These are phyloP conservation scores for Blumeriella jaapii DNA, from an alignment of 2,329 filamentous ascomycete species.

Conservation along the genomic window DNA sequence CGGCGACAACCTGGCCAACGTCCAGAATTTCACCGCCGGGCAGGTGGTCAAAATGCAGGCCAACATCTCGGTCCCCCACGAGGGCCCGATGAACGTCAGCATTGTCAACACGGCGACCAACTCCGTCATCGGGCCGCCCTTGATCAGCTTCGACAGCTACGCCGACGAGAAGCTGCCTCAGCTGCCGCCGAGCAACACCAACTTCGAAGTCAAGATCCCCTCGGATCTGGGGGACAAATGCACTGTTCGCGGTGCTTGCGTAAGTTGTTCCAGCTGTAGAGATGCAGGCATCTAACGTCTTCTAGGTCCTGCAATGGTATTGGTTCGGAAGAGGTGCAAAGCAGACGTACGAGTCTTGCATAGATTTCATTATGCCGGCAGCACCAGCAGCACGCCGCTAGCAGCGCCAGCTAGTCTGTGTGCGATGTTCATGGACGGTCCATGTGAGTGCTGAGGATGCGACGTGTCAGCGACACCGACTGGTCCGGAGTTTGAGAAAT, in stretches of 20 bases:
- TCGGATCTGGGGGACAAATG: slow-evolving; percentile 34
- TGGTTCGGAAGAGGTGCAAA: slow-evolving; percentile 37
- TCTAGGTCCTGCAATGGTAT: slow-evolving; percentile 42
- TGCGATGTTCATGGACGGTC: too few species aligned
- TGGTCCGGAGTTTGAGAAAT: too few species aligned
- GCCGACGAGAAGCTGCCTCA: slow-evolving; percentile 33
- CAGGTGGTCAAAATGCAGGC: slow-evolving; percentile 33
- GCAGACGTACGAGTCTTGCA: slow-evolving; percentile 44
- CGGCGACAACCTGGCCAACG: slow-evolving; percentile 31
- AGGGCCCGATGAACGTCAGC: slow-evolving; percentile 42
- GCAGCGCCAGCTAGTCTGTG: too few species aligned
- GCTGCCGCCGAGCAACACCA: slow-evolving; percentile 34
- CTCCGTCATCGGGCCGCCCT: slow-evolving; percentile 34
- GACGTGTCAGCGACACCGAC: too few species aligned
- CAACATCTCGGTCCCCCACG: slow-evolving; percentile 36
- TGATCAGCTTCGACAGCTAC: slow-evolving; percentile 39
- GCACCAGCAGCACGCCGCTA: too few species aligned
- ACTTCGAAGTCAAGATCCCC: slow-evolving; percentile 43
- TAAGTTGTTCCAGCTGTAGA: slow-evolving; percentile 7
- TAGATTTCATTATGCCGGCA: slow-evolving; percentile 32
- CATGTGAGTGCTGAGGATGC: too few species aligned
- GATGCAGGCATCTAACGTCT: slow-evolving; percentile 25
- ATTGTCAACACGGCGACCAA: slow-evolving; percentile 38
- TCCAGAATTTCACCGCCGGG: slow-evolving; percentile 34
- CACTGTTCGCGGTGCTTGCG: slow-evolving; percentile 17